A percentile compares a stretch with the other conserved stretches of the same genome.
Evolutionary conservation across 306 rosid species (phyloP).

Genomic region (Acacia crassicarpa): DNA sequence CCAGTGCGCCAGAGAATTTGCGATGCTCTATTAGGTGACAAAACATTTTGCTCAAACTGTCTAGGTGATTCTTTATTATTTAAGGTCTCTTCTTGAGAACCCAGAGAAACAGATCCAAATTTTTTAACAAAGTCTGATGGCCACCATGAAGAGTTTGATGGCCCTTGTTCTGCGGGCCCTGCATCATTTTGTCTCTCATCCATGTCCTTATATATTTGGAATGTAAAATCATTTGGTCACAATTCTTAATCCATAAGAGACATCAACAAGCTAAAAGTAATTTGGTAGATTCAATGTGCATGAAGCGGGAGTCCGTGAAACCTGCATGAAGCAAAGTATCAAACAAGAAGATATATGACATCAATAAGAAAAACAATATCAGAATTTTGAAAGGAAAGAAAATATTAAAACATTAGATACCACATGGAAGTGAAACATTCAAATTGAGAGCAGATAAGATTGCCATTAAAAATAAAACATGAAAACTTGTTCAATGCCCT

Average conservation of each 20-base stretch:
- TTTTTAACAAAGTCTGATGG: slow-evolving; percentile 78
- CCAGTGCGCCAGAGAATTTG: slow-evolving; percentile 91
- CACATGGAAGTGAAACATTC: slow-evolving; percentile 23
- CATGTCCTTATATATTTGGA: slow-evolving; percentile 64
- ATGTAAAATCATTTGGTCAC: slow-evolving; percentile 74
- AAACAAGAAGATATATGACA: slow-evolving; percentile 17
- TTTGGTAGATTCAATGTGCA: slow-evolving; percentile 40
- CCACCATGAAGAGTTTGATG: slow-evolving; percentile 84
- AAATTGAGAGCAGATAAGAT: slow-evolving; percentile 14
- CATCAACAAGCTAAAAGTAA: slow-evolving; percentile 34
- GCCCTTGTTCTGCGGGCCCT: slow-evolving; percentile 64
- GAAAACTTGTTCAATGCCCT: slow-evolving; percentile 7
- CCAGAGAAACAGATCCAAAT: slow-evolving; percentile 84
- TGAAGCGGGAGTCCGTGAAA: slow-evolving; percentile 66
- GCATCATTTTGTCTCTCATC: slow-evolving; percentile 79
- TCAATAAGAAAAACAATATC: background rate
- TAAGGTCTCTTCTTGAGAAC: slow-evolving; percentile 65
- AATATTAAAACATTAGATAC: background rate
- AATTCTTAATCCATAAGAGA: slow-evolving; percentile 66
- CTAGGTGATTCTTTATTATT: slow-evolving; percentile 60
- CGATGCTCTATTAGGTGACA: slow-evolving; percentile 81
- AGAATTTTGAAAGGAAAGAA: background rate
- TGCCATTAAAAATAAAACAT: background rate
- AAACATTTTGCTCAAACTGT: slow-evolving; percentile 53
- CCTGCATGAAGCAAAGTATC: slow-evolving; percentile 53